Evolutionary conservation across 2,329 filamentous ascomycete species (phyloP).

Genomic region (Stachybotrys elegans): DNA sequence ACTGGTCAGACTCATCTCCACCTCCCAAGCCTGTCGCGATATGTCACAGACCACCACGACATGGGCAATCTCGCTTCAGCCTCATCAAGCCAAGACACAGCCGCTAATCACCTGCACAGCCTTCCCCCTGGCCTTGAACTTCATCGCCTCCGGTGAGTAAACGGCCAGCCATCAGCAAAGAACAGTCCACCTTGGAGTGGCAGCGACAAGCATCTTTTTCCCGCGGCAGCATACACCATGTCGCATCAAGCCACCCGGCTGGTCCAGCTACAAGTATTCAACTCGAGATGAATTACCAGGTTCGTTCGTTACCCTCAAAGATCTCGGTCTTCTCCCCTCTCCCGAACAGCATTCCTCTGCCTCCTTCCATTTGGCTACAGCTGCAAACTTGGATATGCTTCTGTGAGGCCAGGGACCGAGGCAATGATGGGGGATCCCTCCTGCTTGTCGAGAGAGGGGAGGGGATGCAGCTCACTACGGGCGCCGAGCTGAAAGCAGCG

Average conservation of each 20-base stretch:
- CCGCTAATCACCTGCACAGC: conserved; percentile 48
- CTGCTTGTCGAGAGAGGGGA: conserved; percentile 8
- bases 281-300: conserved; percentile 30
- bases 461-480: conserved; percentile 66
- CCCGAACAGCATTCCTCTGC: not conserved
- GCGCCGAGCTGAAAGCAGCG: conserved; percentile 60
- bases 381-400: too few relatives aligned
- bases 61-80: conserved; percentile 4
- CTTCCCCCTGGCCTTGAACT: conserved; percentile 77
- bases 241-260: conserved; percentile 3
- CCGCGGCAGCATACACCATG: not conserved
- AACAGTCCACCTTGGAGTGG: conserved; percentile 48
- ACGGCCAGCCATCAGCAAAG: not conserved
- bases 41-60: too few relatives aligned
- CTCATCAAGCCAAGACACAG: too few relatives aligned
- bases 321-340: conserved; percentile 28
- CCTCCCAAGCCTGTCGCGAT: too few relatives aligned
- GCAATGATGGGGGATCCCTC: conserved; percentile 4
- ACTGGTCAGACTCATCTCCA: conserved; percentile 56
- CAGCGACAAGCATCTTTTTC: conserved; percentile 37
- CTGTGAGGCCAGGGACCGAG: conserved; percentile 16
- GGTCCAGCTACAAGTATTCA: not conserved
- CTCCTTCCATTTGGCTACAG: not conserved
- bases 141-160: conserved; percentile 90
- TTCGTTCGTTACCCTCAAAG: conserved; percentile 41